These are phyloP conservation scores for Scenedesmus sp. DNA, from an alignment of 163 green algal genomes.

Conservation along the genomic window DNA sequence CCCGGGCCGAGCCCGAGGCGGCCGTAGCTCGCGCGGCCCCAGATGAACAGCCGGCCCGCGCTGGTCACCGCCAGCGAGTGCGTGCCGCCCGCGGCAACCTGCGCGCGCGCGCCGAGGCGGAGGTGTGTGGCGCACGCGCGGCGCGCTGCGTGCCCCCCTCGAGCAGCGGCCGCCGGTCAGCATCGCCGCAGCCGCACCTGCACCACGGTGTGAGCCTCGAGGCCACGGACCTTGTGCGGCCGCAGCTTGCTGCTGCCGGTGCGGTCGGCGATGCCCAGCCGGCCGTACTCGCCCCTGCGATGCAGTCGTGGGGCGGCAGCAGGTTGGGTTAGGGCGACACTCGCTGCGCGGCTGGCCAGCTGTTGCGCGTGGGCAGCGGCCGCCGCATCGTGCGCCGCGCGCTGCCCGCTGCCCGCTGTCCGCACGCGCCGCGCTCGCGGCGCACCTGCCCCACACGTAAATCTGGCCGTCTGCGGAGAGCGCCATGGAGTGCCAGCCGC, in stretches of 20 bases:
- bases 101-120: neutral
- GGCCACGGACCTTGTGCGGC: conserved; percentile 66
- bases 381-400: no score
- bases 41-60: conserved; percentile 82
- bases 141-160: no score
- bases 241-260: conserved; percentile 78
- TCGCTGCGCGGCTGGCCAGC: neutral
- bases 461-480: conserved; percentile 60
- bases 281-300: conserved; percentile 90
- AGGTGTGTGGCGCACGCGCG: no score
- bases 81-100: conserved; percentile 30
- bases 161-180: neutral
- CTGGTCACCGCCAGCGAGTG: conserved; percentile 66
- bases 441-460: conserved; percentile 43
- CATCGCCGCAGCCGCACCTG: conserved; percentile 45
- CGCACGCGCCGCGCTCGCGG: no score
- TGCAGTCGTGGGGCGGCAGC: conserved; percentile 68
- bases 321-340: conserved; percentile 69
- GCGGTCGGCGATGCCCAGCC: conserved; percentile 87
- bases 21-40: conserved; percentile 77
- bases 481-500: conserved; percentile 88
- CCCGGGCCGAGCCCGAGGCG: conserved; percentile 70
- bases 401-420: no score
- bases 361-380: no score
- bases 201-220: conserved; percentile 54